A percentile compares a stretch with the other conserved stretches of the same genome.
Conservation (phyloP, 2,329 filamentous ascomycete species). For the Xenoacremonium recifei region DNA sequence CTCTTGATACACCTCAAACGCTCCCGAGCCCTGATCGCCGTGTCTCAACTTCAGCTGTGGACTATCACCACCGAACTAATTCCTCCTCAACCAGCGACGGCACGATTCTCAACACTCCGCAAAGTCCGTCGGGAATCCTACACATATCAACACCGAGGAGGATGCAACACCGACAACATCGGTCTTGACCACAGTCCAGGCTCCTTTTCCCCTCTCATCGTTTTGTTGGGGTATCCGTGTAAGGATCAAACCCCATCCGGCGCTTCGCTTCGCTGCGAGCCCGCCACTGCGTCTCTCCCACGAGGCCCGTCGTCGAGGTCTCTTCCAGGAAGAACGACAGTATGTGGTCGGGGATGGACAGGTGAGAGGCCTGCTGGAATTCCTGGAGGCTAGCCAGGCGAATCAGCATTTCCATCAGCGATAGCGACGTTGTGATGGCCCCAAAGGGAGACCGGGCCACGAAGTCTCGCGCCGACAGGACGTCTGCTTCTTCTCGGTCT, state of each 20-base stretch:
- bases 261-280: conserved; percentile 46
- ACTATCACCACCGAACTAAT: too few relatives aligned
- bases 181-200: too few relatives aligned
- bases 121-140: too few relatives aligned
- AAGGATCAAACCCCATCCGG: conserved; percentile 56
- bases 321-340: conserved; percentile 81
- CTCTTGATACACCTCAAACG: too few relatives aligned
- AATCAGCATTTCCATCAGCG: conserved; percentile 84
- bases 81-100: too few relatives aligned
- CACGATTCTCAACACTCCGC: too few relatives aligned
- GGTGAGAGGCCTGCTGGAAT: conserved; percentile 84
- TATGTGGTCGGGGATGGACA: conserved; percentile 87
- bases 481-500: conserved; percentile 8
- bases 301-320: conserved; percentile 50
- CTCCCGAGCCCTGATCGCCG: too few relatives aligned
- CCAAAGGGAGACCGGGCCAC: conserved; percentile 47
- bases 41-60: too few relatives aligned
- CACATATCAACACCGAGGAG: background rate
- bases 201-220: conserved; percentile 7
- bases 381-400: conserved; percentile 85
- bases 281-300: conserved; percentile 43
- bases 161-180: background rate
- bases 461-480: conserved; percentile 27
- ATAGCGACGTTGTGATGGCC: conserved; percentile 57
- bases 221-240: conserved; percentile 42